Evolutionary conservation across 345 rosid genomes (phyloP), one percentile per base, ranked within the genome.

Genomic region (Lepidium didymum): DNA sequence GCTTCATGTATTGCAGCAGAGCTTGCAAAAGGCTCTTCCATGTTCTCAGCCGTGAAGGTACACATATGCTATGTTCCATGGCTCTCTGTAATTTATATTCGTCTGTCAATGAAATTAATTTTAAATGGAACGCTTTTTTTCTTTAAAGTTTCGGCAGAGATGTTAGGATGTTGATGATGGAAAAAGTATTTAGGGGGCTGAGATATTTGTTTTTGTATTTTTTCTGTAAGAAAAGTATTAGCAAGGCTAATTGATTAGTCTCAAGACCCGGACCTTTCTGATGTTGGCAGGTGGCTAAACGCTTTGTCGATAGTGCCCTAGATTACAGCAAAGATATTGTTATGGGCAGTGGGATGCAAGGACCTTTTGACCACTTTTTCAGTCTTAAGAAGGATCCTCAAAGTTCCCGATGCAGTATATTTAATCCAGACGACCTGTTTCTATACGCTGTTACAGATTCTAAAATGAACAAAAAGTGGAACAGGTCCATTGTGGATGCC

Each of bases 1-100:
- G 99, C 97, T 38, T 94, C 99, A n/a, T 86, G 88, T 31, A 87
- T 94, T 70, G 99, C 99, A 42, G 96, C 99, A 55, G 99, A 94
- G 75, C 80, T 94, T 67, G 99, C 95, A 23, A 89, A 89, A 86
- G 99, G 97, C 60, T 87, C 82, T 76, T 53, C 88, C 25, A 75
- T 89, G 85, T 84, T 94, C 23, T 79, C 88, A 10, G 95, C 99
- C 72, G 86, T 91, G 15, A 87, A 84, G 91, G 99, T 91, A 66
- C 59, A 40, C 65, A 42, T 51, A 62, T 34, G 42, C 4, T 14
- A 5, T 56, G 12, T 42, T 41, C 51, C 6, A 19, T 66, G 33
- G 21, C 34, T 54, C 69, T 64, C 50, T 43, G 15, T 23, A n/a
- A 50, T 14, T 3, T 10, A 19, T 67, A 8, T 44, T 51, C 15